Evolutionary conservation across 192 early-diverging fungal genomes (phyloP), one percentile per base, ranked within the genome.

Genomic region (Umbelopsis sp.): DNA sequence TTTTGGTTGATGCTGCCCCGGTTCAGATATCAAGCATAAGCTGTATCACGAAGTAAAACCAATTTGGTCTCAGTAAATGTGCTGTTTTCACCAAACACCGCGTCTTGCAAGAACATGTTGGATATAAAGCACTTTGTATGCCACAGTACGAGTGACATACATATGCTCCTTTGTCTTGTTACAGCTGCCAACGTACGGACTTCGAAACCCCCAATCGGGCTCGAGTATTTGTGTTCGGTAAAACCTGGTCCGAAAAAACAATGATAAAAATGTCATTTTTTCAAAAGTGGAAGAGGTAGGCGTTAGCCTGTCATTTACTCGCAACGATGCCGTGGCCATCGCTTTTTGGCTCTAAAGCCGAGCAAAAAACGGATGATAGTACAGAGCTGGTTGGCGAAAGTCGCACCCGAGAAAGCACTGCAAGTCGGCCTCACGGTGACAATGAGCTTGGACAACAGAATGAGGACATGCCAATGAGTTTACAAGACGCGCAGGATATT

Each of bases 391-490:
- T 48, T 51, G 25, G 20, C 5, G 21, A 35, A 18, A 33, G n/a
- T 11, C 64, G 8, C 4, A 1, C n/a, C 23, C 55, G 52, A n/a
- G 27, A 35, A 15, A 16, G 23, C 1, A 61, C 27, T 27, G 27
- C 30, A 12, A 0, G 1, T 6, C 55, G 35, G 2, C 16, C 9
- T 16, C 25, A n/a, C 9, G 12, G 30, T 35, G 55, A 35, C 30
- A 61, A 68, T 66, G 61, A 49, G 23, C 61, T 64, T 4, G 64
- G 48, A 3, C 37, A 72, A 35, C 76, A 73, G 66, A 48, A 73
- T 47, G 53, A 66, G 22, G 71, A 78, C 22, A 9, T 53, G 0
- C 71, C 76, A 27, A 73, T 78, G 71, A 72, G 73, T 22, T 33
- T 78, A 18, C 71, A 64, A 1, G 55, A 49, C 1, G 21, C 73